Evolutionary conservation across 208 protist genomes (phyloP).

Genomic region (Acanthamoeba lenticulata): DNA sequence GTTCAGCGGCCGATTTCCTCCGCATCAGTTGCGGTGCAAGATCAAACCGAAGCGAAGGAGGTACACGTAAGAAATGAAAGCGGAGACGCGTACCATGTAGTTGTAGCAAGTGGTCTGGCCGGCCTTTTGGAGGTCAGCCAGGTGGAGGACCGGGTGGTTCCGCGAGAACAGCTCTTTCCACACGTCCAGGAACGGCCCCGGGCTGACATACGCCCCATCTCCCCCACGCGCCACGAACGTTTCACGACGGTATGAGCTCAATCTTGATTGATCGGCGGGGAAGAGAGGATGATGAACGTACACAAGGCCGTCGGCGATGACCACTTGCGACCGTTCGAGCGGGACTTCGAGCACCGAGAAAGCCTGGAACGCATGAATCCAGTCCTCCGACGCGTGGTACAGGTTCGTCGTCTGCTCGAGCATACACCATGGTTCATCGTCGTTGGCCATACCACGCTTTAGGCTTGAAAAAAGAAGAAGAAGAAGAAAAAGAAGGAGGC

Average conservation of each 20-base stretch:
- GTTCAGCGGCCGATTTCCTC: neutral
- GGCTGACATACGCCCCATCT: neutral
- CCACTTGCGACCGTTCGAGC: neutral
- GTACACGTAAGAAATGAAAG: neutral
- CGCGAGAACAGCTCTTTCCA: conserved; percentile 40
- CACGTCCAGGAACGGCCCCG: conserved; percentile 2
- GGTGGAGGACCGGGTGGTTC: neutral
- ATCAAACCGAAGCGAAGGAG: neutral
- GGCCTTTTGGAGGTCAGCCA: neutral
- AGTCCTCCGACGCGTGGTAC: conserved; percentile 39
- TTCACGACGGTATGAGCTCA: too few species aligned
- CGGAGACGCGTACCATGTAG: neutral
- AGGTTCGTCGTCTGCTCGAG: conserved; percentile 55
- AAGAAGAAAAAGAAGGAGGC: neutral
- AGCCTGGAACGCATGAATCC: neutral
- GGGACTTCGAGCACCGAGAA: conserved; percentile 4
- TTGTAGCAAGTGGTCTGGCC: conserved; percentile 21
- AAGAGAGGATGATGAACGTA: neutral
- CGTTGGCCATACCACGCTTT: neutral
- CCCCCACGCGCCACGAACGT: too few species aligned
- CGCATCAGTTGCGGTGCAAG: neutral
- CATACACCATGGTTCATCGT: neutral
- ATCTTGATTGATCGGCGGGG: neutral
- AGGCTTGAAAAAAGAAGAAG: neutral
- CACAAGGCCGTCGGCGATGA: conserved; percentile 61